Evolutionary conservation across 2,329 filamentous ascomycete genomes (phyloP).

Genomic region (Colletotrichum viniferum): DNA sequence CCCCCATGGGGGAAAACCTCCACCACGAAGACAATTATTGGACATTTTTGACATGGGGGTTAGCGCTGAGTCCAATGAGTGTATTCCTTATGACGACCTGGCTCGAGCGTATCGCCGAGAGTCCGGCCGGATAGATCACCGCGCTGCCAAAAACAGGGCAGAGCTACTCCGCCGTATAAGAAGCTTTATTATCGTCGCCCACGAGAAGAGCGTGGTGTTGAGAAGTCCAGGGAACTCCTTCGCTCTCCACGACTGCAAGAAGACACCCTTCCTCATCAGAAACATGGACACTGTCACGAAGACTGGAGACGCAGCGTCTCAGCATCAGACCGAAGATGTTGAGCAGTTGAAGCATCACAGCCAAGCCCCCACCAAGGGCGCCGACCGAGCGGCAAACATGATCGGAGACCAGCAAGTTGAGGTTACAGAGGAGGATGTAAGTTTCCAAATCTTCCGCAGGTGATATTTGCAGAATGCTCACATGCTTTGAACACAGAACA

Average conservation of each 20-base stretch:
- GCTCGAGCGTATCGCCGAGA: neutral
- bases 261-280: neutral
- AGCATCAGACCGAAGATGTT: slow-evolving; percentile 8
- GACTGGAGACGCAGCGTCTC: neutral
- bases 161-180: neutral
- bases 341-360: slow-evolving; percentile 12
- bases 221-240: neutral
- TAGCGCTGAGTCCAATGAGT: neutral
- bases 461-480: neutral
- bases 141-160: neutral
- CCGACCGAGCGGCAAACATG: slow-evolving; percentile 16
- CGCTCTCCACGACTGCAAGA: neutral
- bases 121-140: neutral
- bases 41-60: neutral
- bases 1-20: neutral
- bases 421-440: slow-evolving; percentile 40
- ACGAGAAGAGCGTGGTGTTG: neutral
- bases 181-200: neutral
- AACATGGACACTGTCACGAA: slow-evolving; percentile 4
- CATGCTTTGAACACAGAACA: slow-evolving; percentile 39
- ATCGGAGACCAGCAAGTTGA: slow-evolving; percentile 17
- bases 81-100: neutral
- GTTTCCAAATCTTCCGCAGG: neutral
- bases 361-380: neutral
- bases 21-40: neutral